Percentiles rank a stretch among this genome's conserved stretches.
phyloP scores from a whole-genome alignment of 106 monocot genomes.

The Hemerocallis citrina region DNA sequence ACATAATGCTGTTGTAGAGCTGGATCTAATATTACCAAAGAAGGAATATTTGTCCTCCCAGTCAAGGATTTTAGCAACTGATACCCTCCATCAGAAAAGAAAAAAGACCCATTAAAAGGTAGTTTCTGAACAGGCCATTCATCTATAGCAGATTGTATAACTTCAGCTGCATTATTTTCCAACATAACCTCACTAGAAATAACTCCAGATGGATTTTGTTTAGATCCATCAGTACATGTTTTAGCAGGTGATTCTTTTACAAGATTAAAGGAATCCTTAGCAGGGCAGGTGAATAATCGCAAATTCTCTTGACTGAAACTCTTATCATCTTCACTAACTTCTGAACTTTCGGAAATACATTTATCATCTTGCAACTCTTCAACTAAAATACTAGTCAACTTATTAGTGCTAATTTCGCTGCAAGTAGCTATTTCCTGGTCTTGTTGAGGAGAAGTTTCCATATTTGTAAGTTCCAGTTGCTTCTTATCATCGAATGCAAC shows the following conservation, averaged over 20 bases:
- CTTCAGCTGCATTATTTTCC: slow-evolving; percentile 9
- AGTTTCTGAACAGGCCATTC: slow-evolving; percentile 6
- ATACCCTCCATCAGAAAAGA: slow-evolving; percentile 76
- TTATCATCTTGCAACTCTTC: slow-evolving; percentile 11
- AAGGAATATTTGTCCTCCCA: slow-evolving; percentile 53
- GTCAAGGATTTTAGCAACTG: slow-evolving; percentile 57
- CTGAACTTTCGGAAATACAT: not conserved
- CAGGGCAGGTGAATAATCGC: slow-evolving; percentile 11
- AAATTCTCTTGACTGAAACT: slow-evolving; percentile 6
- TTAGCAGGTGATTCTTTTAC: slow-evolving; percentile 8
- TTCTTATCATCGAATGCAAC: slow-evolving; percentile 18
- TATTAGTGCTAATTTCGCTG: slow-evolving; percentile 1
- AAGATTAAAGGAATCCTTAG: slow-evolving; percentile 10
- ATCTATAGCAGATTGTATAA: not conserved
- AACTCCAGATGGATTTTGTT: not conserved
- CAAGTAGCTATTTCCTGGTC: slow-evolving; percentile 4
- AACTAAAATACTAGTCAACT: not conserved
- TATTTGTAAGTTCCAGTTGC: slow-evolving; percentile 14
- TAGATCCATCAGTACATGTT: not conserved
- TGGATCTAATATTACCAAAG: slow-evolving; percentile 76
- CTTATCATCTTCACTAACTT: slow-evolving; percentile 10
- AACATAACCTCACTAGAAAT: not conserved
- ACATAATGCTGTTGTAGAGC: slow-evolving; percentile 57
- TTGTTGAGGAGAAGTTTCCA: slow-evolving; percentile 8
- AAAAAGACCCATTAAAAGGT: slow-evolving; percentile 55